Percentiles rank a stretch among this genome's conserved stretches.
Conservation (phyloP, 306 rosid genomes). For the Lotus japonicus region DNA sequence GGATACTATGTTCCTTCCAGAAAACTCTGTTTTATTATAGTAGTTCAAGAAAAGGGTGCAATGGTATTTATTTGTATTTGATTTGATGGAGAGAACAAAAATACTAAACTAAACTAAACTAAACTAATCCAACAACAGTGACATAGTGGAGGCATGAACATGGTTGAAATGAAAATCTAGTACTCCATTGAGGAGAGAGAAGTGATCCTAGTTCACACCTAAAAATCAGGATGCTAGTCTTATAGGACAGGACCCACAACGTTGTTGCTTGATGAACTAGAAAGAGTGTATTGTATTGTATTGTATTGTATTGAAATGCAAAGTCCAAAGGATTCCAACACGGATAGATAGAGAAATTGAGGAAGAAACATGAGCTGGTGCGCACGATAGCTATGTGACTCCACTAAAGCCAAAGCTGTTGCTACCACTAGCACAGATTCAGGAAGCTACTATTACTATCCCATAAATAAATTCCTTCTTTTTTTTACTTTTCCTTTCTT, state of each 20-base stretch:
- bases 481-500: neutral
- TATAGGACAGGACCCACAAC: conserved; percentile 22
- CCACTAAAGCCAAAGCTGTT: conserved; percentile 38
- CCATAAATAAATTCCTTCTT: too few species aligned
- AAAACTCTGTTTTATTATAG: neutral
- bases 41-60: conserved; percentile 10
- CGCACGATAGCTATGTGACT: conserved; percentile 52
- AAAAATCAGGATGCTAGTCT: too few species aligned
- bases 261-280: neutral
- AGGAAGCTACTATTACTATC: neutral
- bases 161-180: conserved; percentile 30
- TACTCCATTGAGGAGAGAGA: neutral
- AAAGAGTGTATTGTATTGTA: too few species aligned
- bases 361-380: conserved; percentile 55
- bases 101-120: too few species aligned
- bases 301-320: too few species aligned
- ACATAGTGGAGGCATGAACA: conserved; percentile 21
- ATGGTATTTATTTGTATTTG: conserved; percentile 17
- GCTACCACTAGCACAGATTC: conserved; percentile 16
- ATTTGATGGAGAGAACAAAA: too few species aligned
- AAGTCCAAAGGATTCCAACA: neutral
- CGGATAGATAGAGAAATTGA: neutral
- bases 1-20: conserved; percentile 37
- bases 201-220: neutral
- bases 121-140: conserved; percentile 1